Conservation (phyloP, 2,329 filamentous ascomycete species). For the Botrytis tulipae region DNA sequence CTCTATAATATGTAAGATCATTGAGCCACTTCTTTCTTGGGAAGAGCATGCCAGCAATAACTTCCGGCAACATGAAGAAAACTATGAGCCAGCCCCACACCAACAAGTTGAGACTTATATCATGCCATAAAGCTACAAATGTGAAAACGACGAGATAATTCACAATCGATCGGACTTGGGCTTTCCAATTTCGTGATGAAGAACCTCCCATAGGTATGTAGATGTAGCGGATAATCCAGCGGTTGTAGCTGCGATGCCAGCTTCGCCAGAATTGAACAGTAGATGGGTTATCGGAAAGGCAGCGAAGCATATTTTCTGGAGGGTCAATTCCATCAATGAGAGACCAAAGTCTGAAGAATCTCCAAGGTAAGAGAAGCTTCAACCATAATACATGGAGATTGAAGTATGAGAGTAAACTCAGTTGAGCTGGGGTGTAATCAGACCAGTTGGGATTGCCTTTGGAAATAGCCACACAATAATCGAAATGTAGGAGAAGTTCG, state of each 20-base stretch:
- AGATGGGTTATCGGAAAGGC: constrained; percentile 92
- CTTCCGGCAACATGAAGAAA: constrained; percentile 88
- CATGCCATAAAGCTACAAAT: constrained; percentile 97
- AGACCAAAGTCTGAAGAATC: constrained; percentile 97
- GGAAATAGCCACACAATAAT: constrained; percentile 91
- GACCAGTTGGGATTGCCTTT: constrained; percentile 77
- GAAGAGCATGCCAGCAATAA: constrained; percentile 69
- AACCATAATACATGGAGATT: constrained; percentile 98
- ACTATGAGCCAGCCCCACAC: constrained; percentile 98
- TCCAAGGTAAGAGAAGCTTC: constrained; percentile 93
- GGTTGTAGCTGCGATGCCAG: constrained; percentile 95
- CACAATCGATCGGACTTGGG: constrained; percentile 57
- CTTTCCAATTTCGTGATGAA: constrained; percentile 47
- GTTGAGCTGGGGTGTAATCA: constrained; percentile 79
- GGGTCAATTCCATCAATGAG: constrained; percentile 89
- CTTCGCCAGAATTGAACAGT: constrained; percentile 89
- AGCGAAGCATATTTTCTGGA: constrained; percentile 97
- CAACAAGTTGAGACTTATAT: constrained; percentile 84
- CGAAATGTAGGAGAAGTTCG: constrained; percentile 87
- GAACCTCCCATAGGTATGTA: constrained; percentile 86
- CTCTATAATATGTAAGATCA: constrained; percentile 69
- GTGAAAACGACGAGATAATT: constrained; percentile 89
- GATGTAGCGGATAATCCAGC: constrained; percentile 91
- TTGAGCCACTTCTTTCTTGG: constrained; percentile 66
- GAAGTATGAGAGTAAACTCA: constrained; percentile 89